Conservation (phyloP, 2,329 filamentous ascomycete species). For the Fusarium falciforme region DNA sequence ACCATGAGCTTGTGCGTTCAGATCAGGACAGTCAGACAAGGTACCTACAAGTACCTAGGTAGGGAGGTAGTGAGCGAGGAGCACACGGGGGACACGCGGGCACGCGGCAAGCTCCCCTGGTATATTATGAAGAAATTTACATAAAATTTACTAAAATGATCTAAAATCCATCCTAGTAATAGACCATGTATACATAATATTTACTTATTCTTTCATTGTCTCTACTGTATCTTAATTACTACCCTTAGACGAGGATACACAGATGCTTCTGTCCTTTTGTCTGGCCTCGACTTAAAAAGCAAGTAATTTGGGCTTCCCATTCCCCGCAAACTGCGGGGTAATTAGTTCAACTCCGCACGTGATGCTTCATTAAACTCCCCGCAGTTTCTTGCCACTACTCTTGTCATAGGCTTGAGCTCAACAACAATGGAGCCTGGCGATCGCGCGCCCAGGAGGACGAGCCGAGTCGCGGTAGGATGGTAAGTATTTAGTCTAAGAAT, state of each 20-base stretch:
- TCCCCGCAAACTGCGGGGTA: slow-evolving; percentile 1
- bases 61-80: too few species aligned
- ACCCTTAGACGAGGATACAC: neutral
- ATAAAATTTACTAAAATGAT: neutral
- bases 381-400: neutral
- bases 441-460: slow-evolving; percentile 3
- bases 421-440: neutral
- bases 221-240: neutral
- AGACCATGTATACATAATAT: neutral
- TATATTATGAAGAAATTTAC: too few species aligned
- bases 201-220: neutral
- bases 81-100: too few species aligned
- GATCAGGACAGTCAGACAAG: too few species aligned
- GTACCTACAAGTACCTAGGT: too few species aligned
- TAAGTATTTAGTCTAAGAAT: neutral
- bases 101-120: too few species aligned
- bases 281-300: neutral
- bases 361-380: neutral
- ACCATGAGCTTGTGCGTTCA: too few species aligned
- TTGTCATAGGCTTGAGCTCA: neutral
- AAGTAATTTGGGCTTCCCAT: neutral
- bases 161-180: neutral
- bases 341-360: neutral
- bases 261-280: neutral
- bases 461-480: slow-evolving; percentile 31